Base-by-base conservation (phyloP, 345 rosid genomes). In the Bretschneidera sinensis region DNA sequence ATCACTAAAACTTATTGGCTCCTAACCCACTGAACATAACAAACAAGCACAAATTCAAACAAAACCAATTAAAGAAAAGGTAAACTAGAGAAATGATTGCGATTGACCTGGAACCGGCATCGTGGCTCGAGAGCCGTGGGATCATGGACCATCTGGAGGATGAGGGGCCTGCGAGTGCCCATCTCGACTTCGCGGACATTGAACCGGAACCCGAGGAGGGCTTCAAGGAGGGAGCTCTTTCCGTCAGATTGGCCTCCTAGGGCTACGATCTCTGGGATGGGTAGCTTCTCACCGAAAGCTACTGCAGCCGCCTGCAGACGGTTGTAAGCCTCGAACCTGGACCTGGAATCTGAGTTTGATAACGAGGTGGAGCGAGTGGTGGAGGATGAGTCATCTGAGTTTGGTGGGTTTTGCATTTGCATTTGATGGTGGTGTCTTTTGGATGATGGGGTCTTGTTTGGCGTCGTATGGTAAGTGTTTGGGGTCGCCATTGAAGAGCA, bases 241-340 rank as follows among this genome's bases (percentile, higher is more conserved):
- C 97, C 99, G 14, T 90, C 99, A 0, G 99, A 94, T 66, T 94
- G 99, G 2, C 99, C 97, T 8, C 99, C 99, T 8, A 94, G 70
- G 50, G 96, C 97, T 1, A 94, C 97, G n/a, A 94, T 94, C 76
- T 94, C 99, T 0, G 99, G 97, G 43, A 94, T 94, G 1, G 97
- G 97, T 45, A 94, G 91, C 68, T 88, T 88, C 82, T 94, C 99
- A 0, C 99, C 99, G 71, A 94, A 90, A 35, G 97, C 99, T 13
- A 94, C 99, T 0, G 96, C 96, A 9, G 89, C 92, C 0, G 97
- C 95, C 50, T 94, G 97, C 18, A 94, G 82, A 51, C 96, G 92
- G 61, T 88, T 94, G 72, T 94, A 94, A 17, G 95, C 97, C 72
- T 94, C 97, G 65, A 94, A 88, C 57, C 99, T 82, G 39, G 92